Percentiles rank a stretch among this genome's conserved stretches.
phyloP scores from a whole-genome alignment of 192 early-diverging fungal genomes.

The Oehlia diaphana region DNA sequence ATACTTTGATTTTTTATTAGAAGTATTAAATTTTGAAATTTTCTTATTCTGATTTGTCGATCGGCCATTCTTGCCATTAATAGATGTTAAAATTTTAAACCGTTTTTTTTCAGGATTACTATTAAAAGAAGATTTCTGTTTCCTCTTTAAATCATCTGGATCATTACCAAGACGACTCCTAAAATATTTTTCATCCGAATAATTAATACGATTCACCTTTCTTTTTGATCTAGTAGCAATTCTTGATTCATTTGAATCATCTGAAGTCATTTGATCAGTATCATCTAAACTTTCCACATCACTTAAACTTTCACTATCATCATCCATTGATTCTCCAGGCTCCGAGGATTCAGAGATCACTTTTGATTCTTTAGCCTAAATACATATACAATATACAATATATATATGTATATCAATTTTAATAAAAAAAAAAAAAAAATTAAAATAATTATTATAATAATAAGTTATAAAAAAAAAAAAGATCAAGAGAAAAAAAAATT shows the following conservation, averaged over 20 bases:
- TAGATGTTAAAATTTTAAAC: neutral
- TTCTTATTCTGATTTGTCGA: neutral
- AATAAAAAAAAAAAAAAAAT: too few species aligned
- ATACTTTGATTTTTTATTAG: neutral
- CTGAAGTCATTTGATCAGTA: neutral
- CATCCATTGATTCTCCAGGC: neutral
- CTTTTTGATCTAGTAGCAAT: neutral
- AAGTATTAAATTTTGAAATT: neutral
- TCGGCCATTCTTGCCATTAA: too few species aligned
- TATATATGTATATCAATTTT: too few species aligned
- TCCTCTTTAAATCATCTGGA: neutral
- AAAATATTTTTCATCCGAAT: slow-evolving; percentile 16
- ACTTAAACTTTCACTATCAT: too few species aligned
- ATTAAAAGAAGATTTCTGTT: too few species aligned
- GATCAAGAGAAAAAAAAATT: too few species aligned
- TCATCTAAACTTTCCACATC: too few species aligned
- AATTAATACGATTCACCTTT: neutral
- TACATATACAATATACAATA: too few species aligned
- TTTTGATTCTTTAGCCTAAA: neutral
- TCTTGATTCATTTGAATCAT: neutral
- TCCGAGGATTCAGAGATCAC: neutral
- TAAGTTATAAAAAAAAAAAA: too few species aligned
- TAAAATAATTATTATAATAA: too few species aligned
- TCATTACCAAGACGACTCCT: neutral
- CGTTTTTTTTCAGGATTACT: neutral